Evolutionary conservation across 805 yeast genomes (phyloP).

Genomic region (Wickerhamomyces bisporus): DNA sequence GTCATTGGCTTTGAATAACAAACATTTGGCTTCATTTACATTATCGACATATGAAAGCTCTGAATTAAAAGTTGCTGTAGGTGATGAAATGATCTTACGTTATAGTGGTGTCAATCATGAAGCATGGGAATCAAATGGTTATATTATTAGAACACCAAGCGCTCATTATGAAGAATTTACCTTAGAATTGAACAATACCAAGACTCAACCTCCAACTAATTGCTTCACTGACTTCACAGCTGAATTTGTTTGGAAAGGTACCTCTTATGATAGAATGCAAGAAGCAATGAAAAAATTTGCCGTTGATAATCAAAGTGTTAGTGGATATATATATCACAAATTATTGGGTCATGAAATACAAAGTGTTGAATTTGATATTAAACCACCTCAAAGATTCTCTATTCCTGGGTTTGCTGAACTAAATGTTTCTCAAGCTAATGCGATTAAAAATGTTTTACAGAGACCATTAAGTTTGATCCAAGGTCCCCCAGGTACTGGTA

Average conservation of each 20-base stretch:
- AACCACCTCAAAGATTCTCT: slow-evolving; percentile 57
- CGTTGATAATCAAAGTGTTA: slow-evolving; percentile 57
- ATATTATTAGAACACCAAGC: slow-evolving; percentile 65
- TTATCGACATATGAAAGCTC: slow-evolving; percentile 62
- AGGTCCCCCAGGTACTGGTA: slow-evolving; percentile 97
- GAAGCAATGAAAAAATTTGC: slow-evolving; percentile 71
- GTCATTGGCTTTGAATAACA: slow-evolving; percentile 61
- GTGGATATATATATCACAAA: slow-evolving; percentile 70
- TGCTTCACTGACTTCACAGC: slow-evolving; percentile 67
- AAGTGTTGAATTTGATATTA: slow-evolving; percentile 53
- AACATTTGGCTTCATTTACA: slow-evolving; percentile 63
- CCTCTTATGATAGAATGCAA: slow-evolving; percentile 81
- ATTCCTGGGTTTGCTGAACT: slow-evolving; percentile 64
- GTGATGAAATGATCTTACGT: slow-evolving; percentile 73
- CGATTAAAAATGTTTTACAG: slow-evolving; percentile 63
- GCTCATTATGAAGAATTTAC: slow-evolving; percentile 63
- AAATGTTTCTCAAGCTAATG: slow-evolving; percentile 74
- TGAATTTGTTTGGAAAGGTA: slow-evolving; percentile 87
- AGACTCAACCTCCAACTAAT: slow-evolving; percentile 52
- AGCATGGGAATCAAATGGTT: slow-evolving; percentile 73
- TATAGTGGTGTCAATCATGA: slow-evolving; percentile 52
- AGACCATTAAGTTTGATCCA: slow-evolving; percentile 79
- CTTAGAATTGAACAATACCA: slow-evolving; percentile 51
- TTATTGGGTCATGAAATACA: slow-evolving; percentile 76
- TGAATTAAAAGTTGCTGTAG: slow-evolving; percentile 69